Conservation (phyloP, 2,329 filamentous ascomycete genomes). For the Monascus ruber region DNA sequence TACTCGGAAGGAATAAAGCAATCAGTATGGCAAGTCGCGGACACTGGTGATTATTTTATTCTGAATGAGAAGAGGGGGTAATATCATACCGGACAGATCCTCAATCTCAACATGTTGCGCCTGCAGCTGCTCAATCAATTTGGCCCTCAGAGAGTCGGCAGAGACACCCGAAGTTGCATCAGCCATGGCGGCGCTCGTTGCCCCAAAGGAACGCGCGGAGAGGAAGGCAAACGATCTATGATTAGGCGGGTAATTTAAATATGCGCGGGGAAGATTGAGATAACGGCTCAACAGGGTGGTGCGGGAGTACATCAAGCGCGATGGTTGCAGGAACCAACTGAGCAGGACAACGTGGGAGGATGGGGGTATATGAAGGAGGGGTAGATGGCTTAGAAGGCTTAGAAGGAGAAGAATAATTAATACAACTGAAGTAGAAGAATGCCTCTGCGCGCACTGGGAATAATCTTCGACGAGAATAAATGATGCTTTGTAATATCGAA, state of each 20-base stretch:
- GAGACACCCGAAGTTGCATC: constrained; percentile 53
- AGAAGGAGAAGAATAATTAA: background rate
- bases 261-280: constrained; percentile 25
- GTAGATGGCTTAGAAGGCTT: background rate
- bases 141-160: constrained; percentile 56
- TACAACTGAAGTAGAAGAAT: too few species aligned
- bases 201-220: constrained; percentile 21
- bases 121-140: constrained; percentile 57
- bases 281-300: constrained; percentile 26
- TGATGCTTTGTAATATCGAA: background rate
- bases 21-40: too few species aligned
- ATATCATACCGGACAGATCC: constrained; percentile 70
- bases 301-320: constrained; percentile 29
- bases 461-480: background rate
- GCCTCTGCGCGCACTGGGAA: too few species aligned
- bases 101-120: constrained; percentile 76
- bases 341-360: background rate
- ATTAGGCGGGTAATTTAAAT: constrained; percentile 5
- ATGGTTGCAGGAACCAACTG: background rate
- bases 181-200: constrained; percentile 30
- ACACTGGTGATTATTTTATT: too few species aligned
- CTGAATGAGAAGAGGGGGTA: constrained; percentile 1
- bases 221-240: constrained; percentile 22
- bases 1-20: constrained; percentile 1
- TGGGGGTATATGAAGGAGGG: background rate